Conservation (phyloP, 768 basidiomycete genomes). For the Collybiopsis luxurians region DNA sequence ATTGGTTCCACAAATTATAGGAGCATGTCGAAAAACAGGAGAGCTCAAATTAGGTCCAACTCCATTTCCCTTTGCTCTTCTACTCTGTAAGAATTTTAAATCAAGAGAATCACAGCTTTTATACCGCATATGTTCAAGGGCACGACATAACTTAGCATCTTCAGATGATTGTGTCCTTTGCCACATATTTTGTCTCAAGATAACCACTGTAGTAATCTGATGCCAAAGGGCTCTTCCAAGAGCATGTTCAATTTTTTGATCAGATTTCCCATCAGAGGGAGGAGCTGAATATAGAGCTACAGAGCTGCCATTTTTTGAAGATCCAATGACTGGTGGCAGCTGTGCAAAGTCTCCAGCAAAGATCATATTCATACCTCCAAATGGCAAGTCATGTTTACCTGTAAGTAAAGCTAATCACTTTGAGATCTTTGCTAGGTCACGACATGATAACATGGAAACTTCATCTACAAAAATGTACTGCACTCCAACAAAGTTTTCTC, state of each 20-base stretch:
- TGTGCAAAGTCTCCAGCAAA: constrained; percentile 31
- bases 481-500: constrained; percentile 8
- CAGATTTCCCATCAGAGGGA: constrained; percentile 7
- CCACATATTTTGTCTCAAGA: constrained; percentile 17
- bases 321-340: constrained; percentile 21
- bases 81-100: constrained; percentile 15
- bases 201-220: constrained; percentile 20
- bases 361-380: constrained; percentile 25
- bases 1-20: constrained; percentile 23
- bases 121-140: constrained; percentile 24
- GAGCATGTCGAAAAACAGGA: constrained; percentile 17
- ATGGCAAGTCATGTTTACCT: constrained; percentile 6
- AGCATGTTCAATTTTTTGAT: constrained; percentile 11
- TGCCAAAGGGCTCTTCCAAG: constrained; percentile 18
- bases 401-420: constrained; percentile 7
- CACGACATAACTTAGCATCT: constrained; percentile 17
- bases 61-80: constrained; percentile 6
- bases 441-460: constrained; percentile 25
- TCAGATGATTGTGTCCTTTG: constrained; percentile 10
- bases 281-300: constrained; percentile 20
- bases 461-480: constrained; percentile 29
- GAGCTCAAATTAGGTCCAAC: constrained; percentile 4
- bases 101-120: constrained; percentile 21
- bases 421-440: constrained; percentile 13
- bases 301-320: neutral